These are phyloP conservation scores for Citrullus amarus DNA, from an alignment of 306 rosid species.

Conservation along the genomic window DNA sequence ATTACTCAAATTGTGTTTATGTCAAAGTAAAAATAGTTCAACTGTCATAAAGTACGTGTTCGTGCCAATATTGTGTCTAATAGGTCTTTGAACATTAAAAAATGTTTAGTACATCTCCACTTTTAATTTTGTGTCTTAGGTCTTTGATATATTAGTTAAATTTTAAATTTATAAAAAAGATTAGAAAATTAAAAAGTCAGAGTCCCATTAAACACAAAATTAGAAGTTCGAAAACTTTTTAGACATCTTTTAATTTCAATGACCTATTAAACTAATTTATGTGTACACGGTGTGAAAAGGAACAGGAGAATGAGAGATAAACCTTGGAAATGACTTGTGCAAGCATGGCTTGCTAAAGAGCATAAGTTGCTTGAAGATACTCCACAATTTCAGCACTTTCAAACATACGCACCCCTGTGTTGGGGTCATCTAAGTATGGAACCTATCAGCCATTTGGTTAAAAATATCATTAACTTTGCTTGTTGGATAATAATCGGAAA, in stretches of 20 bases:
- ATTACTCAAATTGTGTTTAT: no score
- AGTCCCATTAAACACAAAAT: background rate
- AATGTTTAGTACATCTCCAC: no score
- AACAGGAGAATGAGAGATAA: background rate
- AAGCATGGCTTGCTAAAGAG: constrained; percentile 27
- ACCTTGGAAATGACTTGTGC: constrained; percentile 6
- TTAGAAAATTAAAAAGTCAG: no score
- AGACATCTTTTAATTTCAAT: no score
- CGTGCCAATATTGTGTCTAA: no score
- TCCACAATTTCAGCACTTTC: constrained; percentile 93
- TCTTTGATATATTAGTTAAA: background rate
- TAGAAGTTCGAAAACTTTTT: background rate
- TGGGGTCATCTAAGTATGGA: constrained; percentile 86
- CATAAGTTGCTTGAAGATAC: constrained; percentile 72
- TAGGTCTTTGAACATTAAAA: no score
- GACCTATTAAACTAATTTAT: background rate
- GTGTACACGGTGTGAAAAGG: background rate
- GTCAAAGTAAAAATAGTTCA: no score
- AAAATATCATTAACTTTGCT: background rate
- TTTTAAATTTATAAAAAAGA: no score
- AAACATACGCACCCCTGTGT: constrained; percentile 87
- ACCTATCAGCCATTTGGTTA: constrained; percentile 38
- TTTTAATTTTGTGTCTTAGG: no score
- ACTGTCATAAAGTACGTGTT: no score
- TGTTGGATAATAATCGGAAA: background rate